Base-by-base conservation (phyloP, 2,329 filamentous ascomycete species). In the Dothistroma septosporum region DNA sequence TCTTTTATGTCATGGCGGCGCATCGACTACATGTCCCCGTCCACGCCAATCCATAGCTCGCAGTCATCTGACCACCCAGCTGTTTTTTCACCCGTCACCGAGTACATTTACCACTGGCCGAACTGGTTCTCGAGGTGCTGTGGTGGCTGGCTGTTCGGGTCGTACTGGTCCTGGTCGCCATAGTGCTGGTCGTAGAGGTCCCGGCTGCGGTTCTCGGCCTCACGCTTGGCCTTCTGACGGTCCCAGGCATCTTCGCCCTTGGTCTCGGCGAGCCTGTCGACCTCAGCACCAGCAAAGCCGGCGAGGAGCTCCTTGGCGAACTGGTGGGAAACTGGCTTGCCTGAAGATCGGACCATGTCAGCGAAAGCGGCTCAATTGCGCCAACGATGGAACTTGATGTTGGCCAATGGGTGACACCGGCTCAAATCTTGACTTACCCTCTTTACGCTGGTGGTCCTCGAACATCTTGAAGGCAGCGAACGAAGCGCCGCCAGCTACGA, bases 381-480 rank as follows among this genome's bases (percentile, higher is more conserved):
- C 24, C 24, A 28, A 28, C 24, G 24, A 6, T 6, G 6, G 24
- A 28, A 6, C 6, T 3, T 28, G 24, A 28, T 28, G 24, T 28
- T 28, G 24, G 24, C 24, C 6, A 6, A 28, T 28, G 24, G 24
- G 24, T 28, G 24, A 28, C 6, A 6, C 6, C 24, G 24, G 24
- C 24, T 28, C 24, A 28, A 11, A 16, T 16, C 11, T 37, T 4
- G 46, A 54, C 64, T 56, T 57, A 70, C 69, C 89, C 74, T 90
- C 80, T 59, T 77, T 80, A 70, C 88, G 87, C 79, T 92, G 88
- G 69, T 84, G 80, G 75, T 92, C 87, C 77, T 92, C 89, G 70
- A 87, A 92, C 22, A 87, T 79, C 81, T 91, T 91, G 83, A 93
- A 89, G 69, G 86, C 90, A 65, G 85, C 87, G 73, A 93, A 93